Evolutionary conservation across 257 asterid species (phyloP), one percentile per base, ranked within the genome.

Genomic region (Lithospermum erythrorhizon): DNA sequence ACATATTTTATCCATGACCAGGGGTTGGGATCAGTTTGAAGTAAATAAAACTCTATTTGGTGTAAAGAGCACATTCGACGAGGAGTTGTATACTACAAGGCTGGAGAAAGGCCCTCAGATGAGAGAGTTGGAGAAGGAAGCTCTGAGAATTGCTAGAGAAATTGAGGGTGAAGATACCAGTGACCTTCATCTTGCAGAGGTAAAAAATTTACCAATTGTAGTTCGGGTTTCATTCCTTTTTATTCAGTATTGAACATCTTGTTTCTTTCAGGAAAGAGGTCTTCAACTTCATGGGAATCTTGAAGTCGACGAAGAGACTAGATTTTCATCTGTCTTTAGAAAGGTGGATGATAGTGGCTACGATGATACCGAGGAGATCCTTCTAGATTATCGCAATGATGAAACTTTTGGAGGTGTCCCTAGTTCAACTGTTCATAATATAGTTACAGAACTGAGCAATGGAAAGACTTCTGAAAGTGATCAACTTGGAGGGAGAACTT

Each of bases 151-250:
- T 63, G 99, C 99, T 61, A 81, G 82, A 70, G 99, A 93, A 82
- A 93, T 93, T 56, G 97, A 84, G 83, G 87, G 90, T 6, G 96
- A 93, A 74, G 94, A 82, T 15, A 93, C 99, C 72, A 77, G n/a
- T 69, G 97, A 93, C 82, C 89, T 84, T 76, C 99, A 93, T 83
- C 76, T 86, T 24, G 97, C 99, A 48, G 99, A 93, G 96, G 99
- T 93, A 69, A 63, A 75, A 66, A 56, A n/a, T 62, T 29, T 45
- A 19, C 53, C 21, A 58, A 15, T 65, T 52, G 35, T 16, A 23
- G 9, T 53, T 51, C 61, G 30, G 9, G 23, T 8, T 29, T 11
- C 13, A 9, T 61, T 61, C 13, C 47, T 27, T 53, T 21, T 53
- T 69, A 62, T 35, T 68, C 21, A 47, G 41, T 49, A 65, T 68